These are phyloP conservation scores for Pedinophyceae sp. DNA, from an alignment of 139 green algal species.

Conservation along the genomic window DNA sequence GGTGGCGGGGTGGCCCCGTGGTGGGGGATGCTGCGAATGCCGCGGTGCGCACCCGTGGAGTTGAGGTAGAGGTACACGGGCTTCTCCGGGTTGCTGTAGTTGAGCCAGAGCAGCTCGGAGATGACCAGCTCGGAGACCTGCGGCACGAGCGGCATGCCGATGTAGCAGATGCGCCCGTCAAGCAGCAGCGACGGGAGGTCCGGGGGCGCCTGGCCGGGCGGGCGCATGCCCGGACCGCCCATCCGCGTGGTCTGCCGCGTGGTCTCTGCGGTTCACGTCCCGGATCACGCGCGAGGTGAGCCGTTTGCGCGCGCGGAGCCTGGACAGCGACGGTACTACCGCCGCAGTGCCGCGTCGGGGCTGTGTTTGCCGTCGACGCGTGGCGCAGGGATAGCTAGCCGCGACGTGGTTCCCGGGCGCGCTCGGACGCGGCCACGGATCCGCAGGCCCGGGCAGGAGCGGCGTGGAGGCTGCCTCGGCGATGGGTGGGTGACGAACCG, in stretches of 20 bases:
- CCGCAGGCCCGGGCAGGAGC: too few relatives aligned
- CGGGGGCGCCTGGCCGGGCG: conserved; percentile 55
- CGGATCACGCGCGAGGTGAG: not conserved
- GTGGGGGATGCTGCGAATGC: too few relatives aligned
- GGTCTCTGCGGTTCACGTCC: conserved; percentile 10
- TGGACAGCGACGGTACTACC: too few relatives aligned
- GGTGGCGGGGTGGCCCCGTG: too few relatives aligned
- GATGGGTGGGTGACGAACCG: too few relatives aligned
- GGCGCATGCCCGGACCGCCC: conserved; percentile 22
- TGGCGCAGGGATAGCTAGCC: too few relatives aligned
- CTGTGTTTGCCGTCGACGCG: too few relatives aligned
- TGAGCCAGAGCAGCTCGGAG: conserved; percentile 89
- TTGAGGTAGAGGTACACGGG: conserved; percentile 97
- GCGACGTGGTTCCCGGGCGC: too few relatives aligned
- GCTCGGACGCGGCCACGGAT: too few relatives aligned
- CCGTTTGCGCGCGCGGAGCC: too few relatives aligned
- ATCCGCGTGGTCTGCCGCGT: conserved; percentile 17
- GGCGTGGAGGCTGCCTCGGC: too few relatives aligned
- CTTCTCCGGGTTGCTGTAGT: conserved; percentile 70
- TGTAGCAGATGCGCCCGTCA: conserved; percentile 87
- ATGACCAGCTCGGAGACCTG: conserved; percentile 97
- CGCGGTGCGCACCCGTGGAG: conserved; percentile 42
- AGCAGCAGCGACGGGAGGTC: conserved; percentile 94
- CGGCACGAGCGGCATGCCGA: conserved; percentile 97
- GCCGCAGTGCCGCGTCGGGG: too few relatives aligned